Base-by-base conservation (phyloP, 495 filamentous ascomycete genomes). In the Penicillium roqueforti region DNA sequence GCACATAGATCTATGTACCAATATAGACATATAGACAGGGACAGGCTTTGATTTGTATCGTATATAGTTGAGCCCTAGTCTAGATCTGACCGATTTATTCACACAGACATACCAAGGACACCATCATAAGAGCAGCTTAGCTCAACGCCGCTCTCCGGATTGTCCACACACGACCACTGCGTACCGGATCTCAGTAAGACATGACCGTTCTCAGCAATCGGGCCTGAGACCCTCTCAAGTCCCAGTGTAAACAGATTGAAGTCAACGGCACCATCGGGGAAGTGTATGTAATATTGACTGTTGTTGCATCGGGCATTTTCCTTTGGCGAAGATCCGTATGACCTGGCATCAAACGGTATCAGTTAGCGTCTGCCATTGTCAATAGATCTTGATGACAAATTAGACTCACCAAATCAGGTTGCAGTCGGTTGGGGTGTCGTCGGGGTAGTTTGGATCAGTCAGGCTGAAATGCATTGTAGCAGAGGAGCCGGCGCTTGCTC, bases 341-440 rank as follows among this genome's bases (percentile, higher is more conserved):
- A 28, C 66, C 66, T 68, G 34, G 16, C 31, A 3, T 6, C 4
- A 31, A 2, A 14, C 25, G 5, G 14, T n/a, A 36, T n/a, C 18
- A 52, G 25, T 44, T 6, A 20, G 25, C 10, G 1, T 28, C 14
- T 7, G 42, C 16, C 25, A 23, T 11, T 26, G 22, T 8, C 9
- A 36, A 20, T n/a, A 7, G 4, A 29, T 26, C 3, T 4, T 16
- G 16, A 25, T 29, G 7, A 32, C 13, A 13, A 1, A 28, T 9
- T 5, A 0, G 9, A 51, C 53, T 41, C 51, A 68, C 66, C 66
- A 68, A 31, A 58, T 51, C 10, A 65, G n/a, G 13, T 68, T 62
- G 53, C 66, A 68, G 18, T 66, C 58, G 0, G 60, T 60, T 2
- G 63, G 63, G 2, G 66, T 66, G n/a, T 68, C 66, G 38, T 60